phyloP scores from a whole-genome alignment of 1,284 basidiomycete species.

The Exobasidium cylindrosporum region DNA sequence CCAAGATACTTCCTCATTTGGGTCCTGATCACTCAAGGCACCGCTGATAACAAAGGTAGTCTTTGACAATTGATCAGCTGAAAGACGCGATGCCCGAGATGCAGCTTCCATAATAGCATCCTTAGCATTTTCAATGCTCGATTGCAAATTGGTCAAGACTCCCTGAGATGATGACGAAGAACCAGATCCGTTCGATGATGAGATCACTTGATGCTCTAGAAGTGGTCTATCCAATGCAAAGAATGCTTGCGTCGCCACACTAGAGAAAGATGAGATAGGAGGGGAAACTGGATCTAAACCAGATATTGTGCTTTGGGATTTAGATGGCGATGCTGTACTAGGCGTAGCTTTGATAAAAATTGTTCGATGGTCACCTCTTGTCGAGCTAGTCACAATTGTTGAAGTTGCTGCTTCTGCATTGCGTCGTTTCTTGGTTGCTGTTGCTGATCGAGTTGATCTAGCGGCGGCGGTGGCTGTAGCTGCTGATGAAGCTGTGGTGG shows the following conservation, averaged over 20 bases:
- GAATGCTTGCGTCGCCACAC: slow-evolving; percentile 35
- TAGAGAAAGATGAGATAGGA: slow-evolving; percentile 29
- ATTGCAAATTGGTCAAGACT: slow-evolving; percentile 26
- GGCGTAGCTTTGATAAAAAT: background rate
- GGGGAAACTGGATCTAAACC: slow-evolving; percentile 23
- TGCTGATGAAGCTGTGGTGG: slow-evolving; percentile 3
- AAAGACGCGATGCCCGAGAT: background rate
- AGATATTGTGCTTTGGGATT: background rate
- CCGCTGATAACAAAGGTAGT: background rate
- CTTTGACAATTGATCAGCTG: slow-evolving; percentile 12
- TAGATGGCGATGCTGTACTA: background rate
- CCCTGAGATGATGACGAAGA: slow-evolving; percentile 23
- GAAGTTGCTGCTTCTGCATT: background rate
- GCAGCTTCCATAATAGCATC: slow-evolving; percentile 25
- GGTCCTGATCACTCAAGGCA: background rate
- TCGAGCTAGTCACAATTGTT: background rate
- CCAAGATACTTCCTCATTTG: background rate
- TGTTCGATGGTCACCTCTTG: background rate
- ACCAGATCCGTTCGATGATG: slow-evolving; percentile 14
- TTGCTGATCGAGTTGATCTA: slow-evolving; percentile 7
- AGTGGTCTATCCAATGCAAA: slow-evolving; percentile 34
- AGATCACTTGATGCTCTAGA: slow-evolving; percentile 34
- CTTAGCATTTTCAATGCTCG: slow-evolving; percentile 22
- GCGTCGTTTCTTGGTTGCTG: background rate
- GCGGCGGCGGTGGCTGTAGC: background rate